Conservation (phyloP, 208 protist genomes). For the Leishmania guyanensis region DNA sequence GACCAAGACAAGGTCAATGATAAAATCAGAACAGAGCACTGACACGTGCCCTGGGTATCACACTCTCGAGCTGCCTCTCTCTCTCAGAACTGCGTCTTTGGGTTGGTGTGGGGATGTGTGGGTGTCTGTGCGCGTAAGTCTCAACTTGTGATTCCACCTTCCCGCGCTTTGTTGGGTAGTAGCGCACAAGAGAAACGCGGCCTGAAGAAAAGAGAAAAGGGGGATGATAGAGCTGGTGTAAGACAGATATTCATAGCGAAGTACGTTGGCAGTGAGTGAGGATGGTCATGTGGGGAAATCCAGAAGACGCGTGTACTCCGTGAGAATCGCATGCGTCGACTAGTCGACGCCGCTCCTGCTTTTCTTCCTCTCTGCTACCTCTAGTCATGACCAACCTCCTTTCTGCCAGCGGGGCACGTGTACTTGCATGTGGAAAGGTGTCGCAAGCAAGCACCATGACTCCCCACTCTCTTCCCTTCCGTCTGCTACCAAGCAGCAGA, state of each 20-base stretch:
- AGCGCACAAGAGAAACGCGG: not conserved
- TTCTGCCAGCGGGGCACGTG: not conserved
- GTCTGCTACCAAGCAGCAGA: not conserved
- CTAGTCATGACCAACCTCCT: not conserved
- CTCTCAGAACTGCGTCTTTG: not conserved
- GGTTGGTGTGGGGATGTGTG: not conserved
- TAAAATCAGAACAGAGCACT: not conserved
- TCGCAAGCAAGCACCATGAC: not conserved
- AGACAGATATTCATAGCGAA: not conserved
- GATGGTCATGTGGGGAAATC: not conserved
- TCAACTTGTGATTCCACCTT: not conserved
- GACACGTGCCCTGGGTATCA: not conserved
- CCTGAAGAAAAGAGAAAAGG: not conserved
- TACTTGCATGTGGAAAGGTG: not conserved
- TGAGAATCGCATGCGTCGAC: not conserved
- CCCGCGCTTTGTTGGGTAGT: not conserved
- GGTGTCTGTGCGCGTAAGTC: not conserved
- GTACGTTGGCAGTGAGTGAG: not conserved
- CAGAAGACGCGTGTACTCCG: not conserved
- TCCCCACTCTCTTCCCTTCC: not conserved
- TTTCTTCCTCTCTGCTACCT: not conserved
- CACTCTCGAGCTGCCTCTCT: not conserved
- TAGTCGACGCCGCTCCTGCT: not conserved
- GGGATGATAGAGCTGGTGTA: not conserved
- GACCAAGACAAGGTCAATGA: not conserved